Evolutionary conservation across 352 stramenopile species (phyloP), one percentile per base, ranked within the genome.

Genomic region (Pseudoperonospora humuli): DNA sequence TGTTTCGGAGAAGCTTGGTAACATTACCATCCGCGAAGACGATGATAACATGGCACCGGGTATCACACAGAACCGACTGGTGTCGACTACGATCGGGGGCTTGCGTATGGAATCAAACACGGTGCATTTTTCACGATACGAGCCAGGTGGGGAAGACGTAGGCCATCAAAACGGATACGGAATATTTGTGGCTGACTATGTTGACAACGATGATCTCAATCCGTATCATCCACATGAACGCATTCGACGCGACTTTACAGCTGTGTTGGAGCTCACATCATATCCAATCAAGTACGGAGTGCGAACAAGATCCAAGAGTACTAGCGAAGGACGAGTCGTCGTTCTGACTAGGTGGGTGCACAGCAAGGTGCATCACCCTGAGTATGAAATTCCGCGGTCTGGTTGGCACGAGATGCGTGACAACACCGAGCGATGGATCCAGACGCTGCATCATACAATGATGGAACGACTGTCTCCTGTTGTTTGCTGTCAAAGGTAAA

Each of bases 31-130:
- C 31, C 70, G 66, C 28, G 61, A 78, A 31, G 59, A 70, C 43
- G 66, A 78, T 29, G 61, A 73, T 43, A 58, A 42, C 13, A 52
- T 64, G 34, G 43, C 41, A 2, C 46, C 48, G 3, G 60, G 65
- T 1, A 53, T 71, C 18, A 64, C 56, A 14, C 61, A 71, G 45
- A 61, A 69, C 29, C 70, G 70, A 7, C 29, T 76, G 14, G 54
- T 82, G 14, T 52, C 57, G 3, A 62, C 55, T 14, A 65, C 64
- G 1, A 48, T 56, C 0, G 40, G 54, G 0, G 43, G 53, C 0
- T 31, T 70, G n/a, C 43, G 45, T 7, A 62, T 79, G 36, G 70
- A 83, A 57, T 64, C 63, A 10, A 77, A 77, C 35, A 61, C 43
- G 0, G 48, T 70, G 0, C 54, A 67, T 25, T 72, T 68, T 20